Evolutionary conservation across 2,329 filamentous ascomycete genomes (phyloP).

Genomic region (Fusarium poae): DNA sequence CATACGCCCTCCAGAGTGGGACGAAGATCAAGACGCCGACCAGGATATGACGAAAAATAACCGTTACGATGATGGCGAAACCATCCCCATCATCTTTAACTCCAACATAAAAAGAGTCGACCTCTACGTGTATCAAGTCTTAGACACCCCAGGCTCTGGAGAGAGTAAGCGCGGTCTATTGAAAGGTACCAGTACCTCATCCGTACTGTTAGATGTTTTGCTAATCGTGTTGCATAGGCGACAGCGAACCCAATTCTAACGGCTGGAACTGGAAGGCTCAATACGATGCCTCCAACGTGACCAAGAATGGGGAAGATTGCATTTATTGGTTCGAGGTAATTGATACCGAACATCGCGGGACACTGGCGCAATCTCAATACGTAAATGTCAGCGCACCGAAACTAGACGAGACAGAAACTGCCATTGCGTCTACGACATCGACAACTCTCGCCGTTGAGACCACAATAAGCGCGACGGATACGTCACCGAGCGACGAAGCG

Average conservation of each 20-base stretch:
- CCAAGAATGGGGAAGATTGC: background rate
- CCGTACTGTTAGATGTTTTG: background rate
- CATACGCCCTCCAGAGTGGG: background rate
- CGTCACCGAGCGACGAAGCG: background rate
- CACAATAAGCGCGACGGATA: background rate
- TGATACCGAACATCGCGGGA: background rate
- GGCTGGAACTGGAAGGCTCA: conserved; percentile 7
- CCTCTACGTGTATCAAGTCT: conserved; percentile 6
- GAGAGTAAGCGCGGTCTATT: background rate
- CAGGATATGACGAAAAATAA: conserved; percentile 5
- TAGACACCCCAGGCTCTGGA: background rate
- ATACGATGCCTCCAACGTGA: conserved; percentile 3
- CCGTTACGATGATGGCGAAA: background rate
- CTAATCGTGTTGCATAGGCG: background rate
- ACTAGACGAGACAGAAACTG: background rate
- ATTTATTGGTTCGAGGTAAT: background rate
- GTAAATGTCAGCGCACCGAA: conserved; percentile 12
- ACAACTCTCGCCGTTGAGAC: background rate
- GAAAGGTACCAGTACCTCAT: background rate
- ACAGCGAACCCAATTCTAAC: background rate
- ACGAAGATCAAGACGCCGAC: conserved; percentile 2
- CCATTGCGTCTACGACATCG: background rate
- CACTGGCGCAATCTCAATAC: background rate
- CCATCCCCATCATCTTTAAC: background rate
- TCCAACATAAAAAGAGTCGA: conserved; percentile 8